phyloP scores from a whole-genome alignment of 2,329 filamentous ascomycete genomes.

The Tolypocladium pustulatum region DNA sequence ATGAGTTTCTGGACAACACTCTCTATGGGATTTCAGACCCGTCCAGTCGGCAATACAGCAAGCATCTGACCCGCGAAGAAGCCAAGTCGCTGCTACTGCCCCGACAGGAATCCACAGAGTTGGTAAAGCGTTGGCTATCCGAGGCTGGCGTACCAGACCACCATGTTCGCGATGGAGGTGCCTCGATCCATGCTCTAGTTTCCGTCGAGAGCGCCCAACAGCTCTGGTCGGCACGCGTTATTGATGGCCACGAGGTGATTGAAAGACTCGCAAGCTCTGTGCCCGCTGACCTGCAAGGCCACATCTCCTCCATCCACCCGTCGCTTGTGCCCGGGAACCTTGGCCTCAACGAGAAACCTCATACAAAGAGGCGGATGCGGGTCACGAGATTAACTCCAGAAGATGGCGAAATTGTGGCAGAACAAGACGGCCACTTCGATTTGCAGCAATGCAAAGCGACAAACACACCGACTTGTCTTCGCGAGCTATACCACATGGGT shows the following conservation, averaged over 20 bases:
- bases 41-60: constrained; percentile 32
- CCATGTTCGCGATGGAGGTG: constrained; percentile 22
- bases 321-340: neutral
- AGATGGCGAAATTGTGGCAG: neutral
- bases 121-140: constrained; percentile 34
- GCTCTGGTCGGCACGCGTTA: constrained; percentile 22
- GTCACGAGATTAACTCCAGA: neutral
- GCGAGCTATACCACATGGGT: constrained; percentile 32
- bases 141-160: constrained; percentile 23
- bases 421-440: neutral
- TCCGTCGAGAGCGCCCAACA: constrained; percentile 28
- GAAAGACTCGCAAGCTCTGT: neutral
- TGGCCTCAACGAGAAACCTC: neutral
- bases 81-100: constrained; percentile 38
- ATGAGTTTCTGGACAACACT: constrained; percentile 26
- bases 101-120: constrained; percentile 22
- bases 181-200: constrained; percentile 31
- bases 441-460: constrained; percentile 20
- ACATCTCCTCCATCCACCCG: neutral
- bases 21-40: constrained; percentile 40
- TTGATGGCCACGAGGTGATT: neutral
- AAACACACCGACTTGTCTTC: constrained; percentile 33
- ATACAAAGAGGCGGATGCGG: neutral
- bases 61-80: constrained; percentile 35
- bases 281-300: neutral